Percentiles rank a stretch among this genome's conserved stretches.
phyloP scores from a whole-genome alignment of 257 asterid genomes.

The Dorcoceras hygrometricum region DNA sequence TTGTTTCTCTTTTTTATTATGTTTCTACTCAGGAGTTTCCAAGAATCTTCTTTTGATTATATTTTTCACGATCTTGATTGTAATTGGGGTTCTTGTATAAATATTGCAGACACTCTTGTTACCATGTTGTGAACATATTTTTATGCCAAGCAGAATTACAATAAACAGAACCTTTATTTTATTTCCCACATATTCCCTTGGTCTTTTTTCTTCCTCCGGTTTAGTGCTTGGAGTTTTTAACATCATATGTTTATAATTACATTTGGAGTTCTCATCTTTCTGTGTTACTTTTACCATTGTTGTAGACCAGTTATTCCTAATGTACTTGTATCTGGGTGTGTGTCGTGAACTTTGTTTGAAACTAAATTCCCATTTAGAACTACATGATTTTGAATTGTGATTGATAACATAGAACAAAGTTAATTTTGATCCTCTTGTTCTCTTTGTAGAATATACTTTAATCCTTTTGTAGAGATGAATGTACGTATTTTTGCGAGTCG shows the following conservation, averaged over 20 bases:
- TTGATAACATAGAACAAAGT: not conserved
- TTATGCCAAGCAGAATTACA: not conserved
- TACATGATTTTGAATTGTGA: not conserved
- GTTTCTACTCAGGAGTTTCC: conserved; percentile 1
- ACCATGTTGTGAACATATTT: too few relatives aligned
- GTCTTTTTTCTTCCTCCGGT: not conserved
- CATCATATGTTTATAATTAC: not conserved
- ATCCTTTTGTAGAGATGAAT: not conserved
- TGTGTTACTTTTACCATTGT: not conserved
- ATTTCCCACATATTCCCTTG: not conserved
- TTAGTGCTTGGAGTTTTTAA: not conserved
- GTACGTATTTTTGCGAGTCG: not conserved
- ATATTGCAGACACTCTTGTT: too few relatives aligned
- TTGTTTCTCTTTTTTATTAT: conserved; percentile 19
- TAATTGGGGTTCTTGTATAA: too few relatives aligned
- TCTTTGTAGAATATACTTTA: not conserved
- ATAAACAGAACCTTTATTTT: conserved; percentile 4
- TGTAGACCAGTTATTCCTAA: not conserved
- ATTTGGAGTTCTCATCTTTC: not conserved
- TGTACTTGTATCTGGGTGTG: not conserved
- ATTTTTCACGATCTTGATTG: not conserved
- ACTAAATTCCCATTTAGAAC: not conserved
- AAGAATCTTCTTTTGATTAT: conserved; percentile 13
- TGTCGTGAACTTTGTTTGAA: not conserved
- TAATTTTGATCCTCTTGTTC: not conserved